Base-by-base conservation (phyloP, 1,284 basidiomycete species). In the Leccinum subfulvum region DNA sequence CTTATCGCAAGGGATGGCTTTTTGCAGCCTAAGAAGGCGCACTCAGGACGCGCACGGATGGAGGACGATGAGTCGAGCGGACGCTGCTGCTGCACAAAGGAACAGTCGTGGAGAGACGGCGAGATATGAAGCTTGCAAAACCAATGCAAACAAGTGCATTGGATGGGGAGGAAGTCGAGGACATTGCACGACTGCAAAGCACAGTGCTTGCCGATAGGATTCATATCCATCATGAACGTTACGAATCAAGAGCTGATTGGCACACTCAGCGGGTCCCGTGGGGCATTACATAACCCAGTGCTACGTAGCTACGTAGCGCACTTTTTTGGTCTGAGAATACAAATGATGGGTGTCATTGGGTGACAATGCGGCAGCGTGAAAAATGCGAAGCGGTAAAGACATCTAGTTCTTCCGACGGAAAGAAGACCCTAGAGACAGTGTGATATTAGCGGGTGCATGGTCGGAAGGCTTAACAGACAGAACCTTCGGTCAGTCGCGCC, bases 401-500 rank as follows among this genome's bases (percentile, higher is more conserved):
- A 67, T 73, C 82, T 82, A 93, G 82, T 89, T 91, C 83, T 93
- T 93, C 82, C 86, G 87, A 79, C 91, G 90, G 87, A 90, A 93
- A 64, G 91, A 92, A 76, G 87, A 92, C 63, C 92, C 92, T 94
- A 71, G 62, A 56, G 4, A 64, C 57, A 37, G 26, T 3, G 26
- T 21, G 18, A 47, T 4, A 30, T 75, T 9, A 70, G 59, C 4
- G 13, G 1, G 52, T 28, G 35, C 7, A 49, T 39, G 2, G 1
- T 16, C 28, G 58, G 61, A 64, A 39, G 35, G 47, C 69, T 56
- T 65, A 61, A 59, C 62, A 64, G 23, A 26, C 84, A 91, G 73
- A 76, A 97, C 96, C 97, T 84, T 98, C 97, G 68, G 96, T 98
- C 80, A 99, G 82, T 78, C 96, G 90, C 73, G 96, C 97, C 86